A percentile compares a stretch with the other conserved stretches of the same genome.
phyloP scores from a whole-genome alignment of 2,329 filamentous ascomycete genomes.

The Fusarium metavorans region DNA sequence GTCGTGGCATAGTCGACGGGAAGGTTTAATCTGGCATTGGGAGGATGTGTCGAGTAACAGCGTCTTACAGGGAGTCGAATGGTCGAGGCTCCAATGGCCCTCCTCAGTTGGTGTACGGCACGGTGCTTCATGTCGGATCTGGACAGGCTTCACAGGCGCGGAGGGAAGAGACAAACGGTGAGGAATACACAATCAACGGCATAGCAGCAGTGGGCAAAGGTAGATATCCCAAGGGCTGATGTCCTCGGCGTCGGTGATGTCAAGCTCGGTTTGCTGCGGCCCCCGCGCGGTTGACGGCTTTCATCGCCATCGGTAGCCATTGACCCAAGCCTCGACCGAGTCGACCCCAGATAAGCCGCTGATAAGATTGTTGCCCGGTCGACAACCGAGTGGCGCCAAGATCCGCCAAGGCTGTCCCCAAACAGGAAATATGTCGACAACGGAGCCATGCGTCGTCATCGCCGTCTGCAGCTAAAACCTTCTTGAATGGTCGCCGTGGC shows the following conservation, averaged over 20 bases:
- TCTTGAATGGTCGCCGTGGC: constrained; percentile 17
- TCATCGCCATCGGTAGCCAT: constrained; percentile 36
- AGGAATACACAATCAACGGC: constrained; percentile 19
- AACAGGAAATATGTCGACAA: constrained; percentile 36
- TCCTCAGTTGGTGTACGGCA: constrained; percentile 47
- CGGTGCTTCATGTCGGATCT: constrained; percentile 49
- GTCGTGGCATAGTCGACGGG: constrained; percentile 89
- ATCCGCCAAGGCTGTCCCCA: constrained; percentile 37
- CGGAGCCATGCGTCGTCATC: constrained; percentile 29
- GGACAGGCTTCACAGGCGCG: constrained; percentile 7
- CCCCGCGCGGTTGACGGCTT: constrained; percentile 48
- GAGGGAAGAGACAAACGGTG: constrained; percentile 17
- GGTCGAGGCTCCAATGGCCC: constrained; percentile 32
- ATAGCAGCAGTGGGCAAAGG: constrained; percentile 32
- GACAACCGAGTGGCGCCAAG: constrained; percentile 46
- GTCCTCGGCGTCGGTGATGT: constrained; percentile 47
- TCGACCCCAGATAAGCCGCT: constrained; percentile 7
- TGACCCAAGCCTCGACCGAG: neutral
- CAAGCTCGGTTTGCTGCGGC: constrained; percentile 55
- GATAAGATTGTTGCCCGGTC: constrained; percentile 58
- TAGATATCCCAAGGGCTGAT: constrained; percentile 40
- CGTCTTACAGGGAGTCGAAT: constrained; percentile 38
- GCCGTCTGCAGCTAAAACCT: constrained; percentile 18
- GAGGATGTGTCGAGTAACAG: constrained; percentile 67
- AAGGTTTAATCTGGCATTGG: constrained; percentile 79